These are phyloP conservation scores for Pseudopyrenochaeta lycopersici DNA, from an alignment of 2,329 filamentous ascomycete genomes.

Conservation along the genomic window DNA sequence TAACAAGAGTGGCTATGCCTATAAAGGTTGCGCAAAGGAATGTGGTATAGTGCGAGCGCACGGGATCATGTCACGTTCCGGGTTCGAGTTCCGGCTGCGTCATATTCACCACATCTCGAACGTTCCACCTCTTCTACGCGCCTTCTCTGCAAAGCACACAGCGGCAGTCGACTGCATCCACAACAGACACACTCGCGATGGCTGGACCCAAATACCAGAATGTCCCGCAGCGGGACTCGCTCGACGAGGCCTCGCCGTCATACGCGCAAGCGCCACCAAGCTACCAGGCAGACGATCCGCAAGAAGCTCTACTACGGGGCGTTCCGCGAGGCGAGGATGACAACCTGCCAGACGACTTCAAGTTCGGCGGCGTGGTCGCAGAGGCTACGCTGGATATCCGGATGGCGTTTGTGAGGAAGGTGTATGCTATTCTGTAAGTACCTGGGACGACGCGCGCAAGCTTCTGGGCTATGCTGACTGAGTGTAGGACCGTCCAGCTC, in stretches of 20 bases:
- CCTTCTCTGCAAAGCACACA: not conserved
- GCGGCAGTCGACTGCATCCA: not conserved
- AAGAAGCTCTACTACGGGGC: conserved; percentile 69
- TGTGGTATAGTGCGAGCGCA: not conserved
- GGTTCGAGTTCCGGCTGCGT: not conserved
- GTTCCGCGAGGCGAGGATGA: conserved; percentile 81
- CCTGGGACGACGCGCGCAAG: not conserved
- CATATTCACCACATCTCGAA: not conserved
- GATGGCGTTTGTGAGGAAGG: conserved; percentile 96
- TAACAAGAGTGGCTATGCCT: no score
- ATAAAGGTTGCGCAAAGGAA: no score
- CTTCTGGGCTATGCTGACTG: conserved; percentile 17
- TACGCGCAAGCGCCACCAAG: conserved; percentile 85
- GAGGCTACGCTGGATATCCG: conserved; percentile 95
- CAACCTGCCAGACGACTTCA: conserved; percentile 97
- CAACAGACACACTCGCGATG: conserved; percentile 59
- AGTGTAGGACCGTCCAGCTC: conserved; percentile 79
- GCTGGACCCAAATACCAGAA: conserved; percentile 83
- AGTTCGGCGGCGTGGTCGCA: conserved; percentile 92
- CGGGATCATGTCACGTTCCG: not conserved
- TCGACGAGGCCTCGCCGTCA: conserved; percentile 65
- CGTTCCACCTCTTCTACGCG: not conserved
- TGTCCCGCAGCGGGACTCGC: conserved; percentile 85
- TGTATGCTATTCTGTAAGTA: conserved; percentile 88
- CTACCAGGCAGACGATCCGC: conserved; percentile 70